Conservation (phyloP, 2,329 filamentous ascomycete species). For the Acrocalymma vagum region DNA sequence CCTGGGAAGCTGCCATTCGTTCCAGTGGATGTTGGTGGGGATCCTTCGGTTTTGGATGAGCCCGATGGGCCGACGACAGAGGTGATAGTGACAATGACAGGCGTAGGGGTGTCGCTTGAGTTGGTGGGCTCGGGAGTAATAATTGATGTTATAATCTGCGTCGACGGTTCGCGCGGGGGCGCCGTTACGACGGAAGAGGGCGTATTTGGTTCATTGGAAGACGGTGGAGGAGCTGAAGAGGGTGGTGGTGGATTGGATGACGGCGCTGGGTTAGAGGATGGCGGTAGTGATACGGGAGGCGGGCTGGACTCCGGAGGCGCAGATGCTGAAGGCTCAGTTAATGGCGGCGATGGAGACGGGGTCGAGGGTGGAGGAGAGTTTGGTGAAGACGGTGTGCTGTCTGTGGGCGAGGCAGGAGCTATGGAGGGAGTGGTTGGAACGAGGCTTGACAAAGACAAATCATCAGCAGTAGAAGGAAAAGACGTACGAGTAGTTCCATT, state of each 20-base stretch:
- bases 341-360: slow-evolving; percentile 7
- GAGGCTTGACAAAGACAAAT: slow-evolving; percentile 15
- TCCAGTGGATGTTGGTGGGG: slow-evolving; percentile 11
- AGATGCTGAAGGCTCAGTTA: slow-evolving; percentile 8
- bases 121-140: slow-evolving; percentile 14
- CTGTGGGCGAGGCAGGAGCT: slow-evolving; percentile 26
- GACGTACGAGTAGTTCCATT: slow-evolving; percentile 45
- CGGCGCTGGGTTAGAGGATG: slow-evolving; percentile 18
- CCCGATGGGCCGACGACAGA: slow-evolving; percentile 12
- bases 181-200: too few relatives aligned
- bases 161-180: too few relatives aligned
- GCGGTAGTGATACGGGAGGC: slow-evolving; percentile 25
- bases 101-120: slow-evolving; percentile 9
- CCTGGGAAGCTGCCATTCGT: slow-evolving; percentile 1
- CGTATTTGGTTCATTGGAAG: too few relatives aligned
- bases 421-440: slow-evolving; percentile 18
- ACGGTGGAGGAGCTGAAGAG: slow-evolving; percentile 11
- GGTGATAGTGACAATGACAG: slow-evolving; percentile 18
- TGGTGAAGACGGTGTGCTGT: slow-evolving; percentile 19
- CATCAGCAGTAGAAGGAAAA: slow-evolving; percentile 26
- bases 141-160: slow-evolving; percentile 18
- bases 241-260: slow-evolving; percentile 11
- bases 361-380: slow-evolving; percentile 14
- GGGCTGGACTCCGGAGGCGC: slow-evolving; percentile 14
- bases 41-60: too few relatives aligned